Conservation (phyloP, 2,329 filamentous ascomycete genomes). For the Emericellopsis atlantica region DNA sequence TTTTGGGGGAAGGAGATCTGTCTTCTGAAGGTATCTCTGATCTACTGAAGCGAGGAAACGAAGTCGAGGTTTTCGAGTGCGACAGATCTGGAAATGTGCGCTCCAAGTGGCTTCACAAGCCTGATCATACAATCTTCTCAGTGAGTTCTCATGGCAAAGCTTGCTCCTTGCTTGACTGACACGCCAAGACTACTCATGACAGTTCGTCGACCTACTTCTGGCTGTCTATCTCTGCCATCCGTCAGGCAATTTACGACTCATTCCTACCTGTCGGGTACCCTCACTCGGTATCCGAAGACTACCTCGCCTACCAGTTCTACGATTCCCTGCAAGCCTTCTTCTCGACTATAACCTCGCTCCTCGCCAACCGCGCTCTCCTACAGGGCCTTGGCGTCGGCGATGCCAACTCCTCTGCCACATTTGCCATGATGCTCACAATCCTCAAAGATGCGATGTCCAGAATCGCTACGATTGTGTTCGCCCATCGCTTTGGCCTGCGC, state of each 20-base stretch:
- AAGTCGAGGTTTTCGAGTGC: conserved; percentile 20
- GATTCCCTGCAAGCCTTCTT: conserved; percentile 80
- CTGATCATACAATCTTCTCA: conserved; percentile 9
- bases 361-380: conserved; percentile 73
- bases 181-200: conserved; percentile 1
- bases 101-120: conserved; percentile 19
- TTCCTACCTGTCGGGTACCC: conserved; percentile 86
- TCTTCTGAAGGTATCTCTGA: conserved; percentile 7
- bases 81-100: conserved; percentile 23
- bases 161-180: too few species aligned
- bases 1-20: not conserved
- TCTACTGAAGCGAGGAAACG: conserved; percentile 10
- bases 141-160: conserved; percentile 7
- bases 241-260: conserved; percentile 43
- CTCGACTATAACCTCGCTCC: conserved; percentile 65
- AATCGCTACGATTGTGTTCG: conserved; percentile 70
- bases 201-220: conserved; percentile 10
- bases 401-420: conserved; percentile 64
- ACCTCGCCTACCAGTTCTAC: conserved; percentile 57
- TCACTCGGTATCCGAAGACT: conserved; percentile 74
- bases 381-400: conserved; percentile 74
- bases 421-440: conserved; percentile 70
- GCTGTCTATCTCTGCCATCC: conserved; percentile 18
- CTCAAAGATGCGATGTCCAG: conserved; percentile 72
- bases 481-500: conserved; percentile 66